Conservation (phyloP, 2,329 filamentous ascomycete genomes). For the Arthrinium puccinioides region DNA sequence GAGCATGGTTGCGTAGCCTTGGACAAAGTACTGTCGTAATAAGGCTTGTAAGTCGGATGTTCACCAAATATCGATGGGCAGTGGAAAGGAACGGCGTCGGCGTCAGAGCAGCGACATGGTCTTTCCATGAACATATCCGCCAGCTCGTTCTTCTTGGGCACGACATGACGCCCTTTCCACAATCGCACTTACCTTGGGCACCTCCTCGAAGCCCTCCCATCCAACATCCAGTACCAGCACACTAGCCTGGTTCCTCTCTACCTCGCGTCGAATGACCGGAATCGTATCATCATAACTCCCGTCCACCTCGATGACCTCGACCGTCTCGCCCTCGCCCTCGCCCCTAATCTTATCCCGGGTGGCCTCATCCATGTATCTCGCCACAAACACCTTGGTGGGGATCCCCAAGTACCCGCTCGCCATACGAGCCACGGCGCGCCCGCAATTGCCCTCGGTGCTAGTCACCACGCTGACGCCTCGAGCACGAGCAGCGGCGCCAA, state of each 20-base stretch:
- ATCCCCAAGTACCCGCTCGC: constrained; percentile 51
- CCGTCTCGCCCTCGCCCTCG: constrained; percentile 59
- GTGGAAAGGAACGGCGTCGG: no score
- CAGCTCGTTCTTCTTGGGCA: no score
- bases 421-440: constrained; percentile 65
- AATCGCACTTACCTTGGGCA: constrained; percentile 43
- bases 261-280: constrained; percentile 34
- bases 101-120: no score
- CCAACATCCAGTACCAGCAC: constrained; percentile 64
- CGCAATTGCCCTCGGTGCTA: constrained; percentile 72
- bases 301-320: constrained; percentile 44
- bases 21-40: constrained; percentile 62
- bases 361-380: constrained; percentile 43
- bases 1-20: constrained; percentile 71
- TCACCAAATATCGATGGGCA: no score
- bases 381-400: constrained; percentile 54
- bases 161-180: no score
- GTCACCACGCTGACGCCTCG: constrained; percentile 43
- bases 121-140: no score
- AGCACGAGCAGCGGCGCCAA: constrained; percentile 13
- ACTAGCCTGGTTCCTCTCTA: constrained; percentile 27
- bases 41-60: no score
- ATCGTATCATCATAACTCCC: constrained; percentile 61
- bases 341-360: constrained; percentile 47
- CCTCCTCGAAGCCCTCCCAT: constrained; percentile 57